phyloP scores from a whole-genome alignment of 208 protist genomes.

The Crithidia expoeki region DNA sequence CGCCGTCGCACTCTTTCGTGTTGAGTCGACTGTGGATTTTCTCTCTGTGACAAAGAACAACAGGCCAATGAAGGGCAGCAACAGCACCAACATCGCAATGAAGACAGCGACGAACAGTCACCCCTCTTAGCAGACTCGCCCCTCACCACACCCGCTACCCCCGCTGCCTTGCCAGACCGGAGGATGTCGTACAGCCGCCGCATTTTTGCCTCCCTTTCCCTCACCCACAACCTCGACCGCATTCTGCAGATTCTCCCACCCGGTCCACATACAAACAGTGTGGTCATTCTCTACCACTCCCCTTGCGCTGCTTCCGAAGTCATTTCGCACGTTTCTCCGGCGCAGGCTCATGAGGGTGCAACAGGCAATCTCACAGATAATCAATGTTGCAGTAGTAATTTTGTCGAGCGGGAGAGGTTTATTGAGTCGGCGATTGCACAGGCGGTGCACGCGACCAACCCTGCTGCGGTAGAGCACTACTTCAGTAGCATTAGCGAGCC shows the following conservation, averaged over 20 bases:
- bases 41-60: neutral
- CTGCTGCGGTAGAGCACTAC: slow-evolving; percentile 7
- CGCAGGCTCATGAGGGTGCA: neutral
- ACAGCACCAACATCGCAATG: slow-evolving; percentile 5
- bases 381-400: neutral
- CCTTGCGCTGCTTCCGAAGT: neutral
- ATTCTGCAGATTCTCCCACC: slow-evolving; percentile 61
- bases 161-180: neutral
- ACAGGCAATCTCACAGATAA: neutral
- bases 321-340: neutral
- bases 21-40: slow-evolving; percentile 19
- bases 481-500: slow-evolving; percentile 12
- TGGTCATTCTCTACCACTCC: slow-evolving; percentile 46
- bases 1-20: slow-evolving; percentile 61
- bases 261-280: slow-evolving; percentile 44
- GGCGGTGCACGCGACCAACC: slow-evolving; percentile 16
- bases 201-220: slow-evolving; percentile 67
- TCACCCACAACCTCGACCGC: slow-evolving; percentile 65
- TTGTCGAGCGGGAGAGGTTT: neutral
- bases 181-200: slow-evolving; percentile 29
- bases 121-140: neutral
- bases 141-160: neutral
- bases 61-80: slow-evolving; percentile 1
- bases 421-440: neutral
- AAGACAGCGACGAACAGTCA: neutral